Conservation (phyloP, 805 yeast species). For the Schizosaccharomyces octosporus region DNA sequence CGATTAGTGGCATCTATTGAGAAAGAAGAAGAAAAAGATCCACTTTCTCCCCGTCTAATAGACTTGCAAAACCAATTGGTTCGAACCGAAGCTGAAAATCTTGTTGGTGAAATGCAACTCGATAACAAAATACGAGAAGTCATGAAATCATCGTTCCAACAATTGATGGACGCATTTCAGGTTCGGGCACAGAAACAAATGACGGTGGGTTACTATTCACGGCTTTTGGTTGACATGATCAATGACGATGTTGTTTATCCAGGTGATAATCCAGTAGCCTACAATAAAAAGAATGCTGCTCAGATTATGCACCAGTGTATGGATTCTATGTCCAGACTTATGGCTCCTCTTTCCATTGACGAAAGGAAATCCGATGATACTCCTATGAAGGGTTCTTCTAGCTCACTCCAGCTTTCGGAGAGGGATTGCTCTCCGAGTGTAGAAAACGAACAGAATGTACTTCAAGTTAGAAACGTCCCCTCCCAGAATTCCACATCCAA, state of each 20-base stretch:
- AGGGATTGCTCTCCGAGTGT: background rate
- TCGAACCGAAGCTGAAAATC: slow-evolving; percentile 74
- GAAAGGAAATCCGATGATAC: background rate
- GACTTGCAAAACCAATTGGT: slow-evolving; percentile 73
- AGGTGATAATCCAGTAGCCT: slow-evolving; percentile 27
- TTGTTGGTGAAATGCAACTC: slow-evolving; percentile 79
- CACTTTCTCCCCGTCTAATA: slow-evolving; percentile 24
- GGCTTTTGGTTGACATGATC: slow-evolving; percentile 56
- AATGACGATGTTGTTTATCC: slow-evolving; percentile 75
- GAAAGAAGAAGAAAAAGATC: slow-evolving; percentile 14
- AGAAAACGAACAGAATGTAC: background rate
- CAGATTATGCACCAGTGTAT: background rate
- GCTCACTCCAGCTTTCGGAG: background rate
- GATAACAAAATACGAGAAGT: slow-evolving; percentile 73
- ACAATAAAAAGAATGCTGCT: background rate
- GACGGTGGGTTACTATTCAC: slow-evolving; percentile 72
- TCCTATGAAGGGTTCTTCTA: background rate
- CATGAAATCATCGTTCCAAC: slow-evolving; percentile 60
- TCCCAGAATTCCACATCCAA: background rate
- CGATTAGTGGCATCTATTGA: background rate
- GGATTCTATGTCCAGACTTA: background rate
- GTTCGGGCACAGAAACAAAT: slow-evolving; percentile 72
- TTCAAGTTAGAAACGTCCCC: background rate
- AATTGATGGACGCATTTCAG: slow-evolving; percentile 64
- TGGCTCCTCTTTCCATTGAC: background rate